Evolutionary conservation across 768 basidiomycete species (phyloP), one percentile per base, ranked within the genome.

Genomic region (Tricholoma hemisulphureum): DNA sequence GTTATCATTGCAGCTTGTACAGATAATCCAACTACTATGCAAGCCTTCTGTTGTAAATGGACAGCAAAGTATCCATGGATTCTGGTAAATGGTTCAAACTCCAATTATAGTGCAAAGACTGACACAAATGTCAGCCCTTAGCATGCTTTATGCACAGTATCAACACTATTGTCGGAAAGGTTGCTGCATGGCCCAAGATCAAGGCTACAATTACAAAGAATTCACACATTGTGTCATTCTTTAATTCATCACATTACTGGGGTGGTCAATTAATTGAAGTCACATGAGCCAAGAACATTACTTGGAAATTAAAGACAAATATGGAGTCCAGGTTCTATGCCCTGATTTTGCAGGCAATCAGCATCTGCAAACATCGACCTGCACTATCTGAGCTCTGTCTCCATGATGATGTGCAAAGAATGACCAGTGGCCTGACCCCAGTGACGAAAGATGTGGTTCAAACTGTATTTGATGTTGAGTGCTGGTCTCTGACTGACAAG

Each of bases 1-100:
- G 63, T 61, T 43, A 46, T 73, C 32, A 63, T 71, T 56, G 66
- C 68, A 1, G 11, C 62, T 0, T 67, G 62, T 7, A 74, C 70
- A 0, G 70, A 74, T 53, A 73, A 73, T 61, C 71, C 72, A 14
- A 68, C 66, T 1, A 61, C 64, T 0, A 74, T 74, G 73, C 62
- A 65, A 37, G 32, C 66, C 6, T 71, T 69, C 35, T 48, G 32
- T 29, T 32, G 34, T 43, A 61, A 8, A n/a, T 34, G 2, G 32
- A 8, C 32, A 34, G 32, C 2, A 3, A 34, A 34, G 32, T 34
- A 34, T 34, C 32, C 32, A 3, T 34, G 32, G 32, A 34, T 34
- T 34, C 7, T 34, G 32, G 32, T 34, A 8, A 3, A 8, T 34
- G 7, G 32, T 34, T 34, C 32, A 34, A 31, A 31, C 31, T 31